Percentiles rank a stretch among this genome's conserved stretches.
phyloP scores from a whole-genome alignment of 345 rosid species.

The Conringia planisiliqua region DNA sequence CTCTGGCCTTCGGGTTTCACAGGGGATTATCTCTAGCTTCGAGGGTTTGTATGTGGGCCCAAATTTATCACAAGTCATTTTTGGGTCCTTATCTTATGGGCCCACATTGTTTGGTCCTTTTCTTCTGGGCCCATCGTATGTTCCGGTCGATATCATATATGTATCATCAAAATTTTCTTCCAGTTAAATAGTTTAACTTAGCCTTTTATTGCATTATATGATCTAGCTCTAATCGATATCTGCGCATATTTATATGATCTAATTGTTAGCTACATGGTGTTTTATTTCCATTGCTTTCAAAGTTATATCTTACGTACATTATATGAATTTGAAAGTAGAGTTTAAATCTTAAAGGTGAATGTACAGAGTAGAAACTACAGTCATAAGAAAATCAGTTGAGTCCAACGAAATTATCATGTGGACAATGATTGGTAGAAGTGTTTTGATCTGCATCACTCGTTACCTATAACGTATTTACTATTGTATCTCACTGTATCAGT shows the following conservation, averaged over 20 bases:
- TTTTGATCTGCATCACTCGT: constrained; percentile 11
- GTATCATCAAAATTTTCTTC: too few species aligned
- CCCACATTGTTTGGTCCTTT: constrained; percentile 22
- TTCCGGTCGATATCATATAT: background rate
- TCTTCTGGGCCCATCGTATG: constrained; percentile 29
- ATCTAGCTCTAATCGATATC: too few species aligned
- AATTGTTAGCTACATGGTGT: too few species aligned
- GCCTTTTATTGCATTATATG: background rate
- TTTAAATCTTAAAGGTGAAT: background rate
- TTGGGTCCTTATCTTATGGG: constrained; percentile 9
- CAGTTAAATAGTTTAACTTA: too few species aligned
- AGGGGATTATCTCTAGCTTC: constrained; percentile 1
- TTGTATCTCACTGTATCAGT: background rate
- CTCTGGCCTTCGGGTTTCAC: constrained; percentile 17
- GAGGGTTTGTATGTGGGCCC: background rate
- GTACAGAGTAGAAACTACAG: background rate
- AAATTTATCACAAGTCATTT: constrained; percentile 14
- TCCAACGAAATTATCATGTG: background rate
- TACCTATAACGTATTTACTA: background rate
- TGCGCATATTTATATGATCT: too few species aligned
- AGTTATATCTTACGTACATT: background rate
- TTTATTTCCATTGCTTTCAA: too few species aligned
- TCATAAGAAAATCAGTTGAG: background rate
- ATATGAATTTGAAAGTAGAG: background rate
- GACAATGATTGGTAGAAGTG: constrained; percentile 2